Evolutionary conservation across 2,329 filamentous ascomycete genomes (phyloP).

Genomic region (Claviceps capensis): DNA sequence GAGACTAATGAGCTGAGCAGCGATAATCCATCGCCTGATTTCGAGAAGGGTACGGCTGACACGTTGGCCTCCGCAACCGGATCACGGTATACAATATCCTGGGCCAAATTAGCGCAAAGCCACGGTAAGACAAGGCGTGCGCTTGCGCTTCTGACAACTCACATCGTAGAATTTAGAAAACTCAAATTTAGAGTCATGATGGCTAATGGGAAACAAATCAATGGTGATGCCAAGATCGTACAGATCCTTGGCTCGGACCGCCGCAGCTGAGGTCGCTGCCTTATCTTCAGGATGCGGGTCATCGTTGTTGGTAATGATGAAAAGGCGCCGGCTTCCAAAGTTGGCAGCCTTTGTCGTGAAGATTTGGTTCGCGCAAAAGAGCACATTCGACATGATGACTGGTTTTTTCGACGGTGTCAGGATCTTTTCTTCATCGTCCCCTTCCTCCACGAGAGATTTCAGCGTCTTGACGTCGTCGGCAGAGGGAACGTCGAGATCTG

Average conservation of each 20-base stretch:
- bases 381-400: conserved; percentile 72
- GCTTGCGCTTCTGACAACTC: conserved; percentile 14
- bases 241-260: conserved; percentile 81
- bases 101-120: neutral
- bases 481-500: conserved; percentile 74
- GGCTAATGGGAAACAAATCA: conserved; percentile 82
- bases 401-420: conserved; percentile 55
- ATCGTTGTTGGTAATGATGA: conserved; percentile 91
- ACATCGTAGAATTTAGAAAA: conserved; percentile 84
- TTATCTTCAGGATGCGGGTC: conserved; percentile 67
- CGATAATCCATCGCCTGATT: conserved; percentile 61
- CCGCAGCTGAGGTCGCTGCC: conserved; percentile 57
- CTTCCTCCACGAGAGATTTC: conserved; percentile 63
- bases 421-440: conserved; percentile 54
- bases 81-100: conserved; percentile 85
- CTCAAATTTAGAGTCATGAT: conserved; percentile 58
- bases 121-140: too few species aligned
- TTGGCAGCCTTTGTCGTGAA: conserved; percentile 93
- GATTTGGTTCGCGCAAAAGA: conserved; percentile 92
- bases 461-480: conserved; percentile 76
- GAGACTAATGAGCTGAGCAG: conserved; percentile 69
- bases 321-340: conserved; percentile 83
- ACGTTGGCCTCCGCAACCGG: conserved; percentile 52
- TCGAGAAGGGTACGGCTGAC: conserved; percentile 44
- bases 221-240: conserved; percentile 89